Evolutionary conservation across 495 filamentous ascomycete genomes (phyloP).

Genomic region (Penicillium lividum): DNA sequence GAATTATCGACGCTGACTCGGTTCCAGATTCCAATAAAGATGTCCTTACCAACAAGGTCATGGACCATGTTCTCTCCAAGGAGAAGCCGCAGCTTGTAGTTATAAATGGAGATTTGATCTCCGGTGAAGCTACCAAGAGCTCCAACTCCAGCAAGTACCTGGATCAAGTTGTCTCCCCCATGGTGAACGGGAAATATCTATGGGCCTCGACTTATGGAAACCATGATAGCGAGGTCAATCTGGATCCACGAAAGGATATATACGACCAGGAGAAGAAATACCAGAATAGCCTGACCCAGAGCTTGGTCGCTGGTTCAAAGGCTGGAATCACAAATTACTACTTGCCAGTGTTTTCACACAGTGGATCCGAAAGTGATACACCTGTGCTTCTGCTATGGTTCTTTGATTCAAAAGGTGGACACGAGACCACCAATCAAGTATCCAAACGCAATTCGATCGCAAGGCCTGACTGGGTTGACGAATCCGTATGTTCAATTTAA

Average conservation of each 20-base stretch:
- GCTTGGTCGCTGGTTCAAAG: slow-evolving; percentile 38
- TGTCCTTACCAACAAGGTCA: slow-evolving; percentile 56
- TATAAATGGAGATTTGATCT: slow-evolving; percentile 74
- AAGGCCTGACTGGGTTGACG: slow-evolving; percentile 42
- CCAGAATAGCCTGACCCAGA: slow-evolving; percentile 54
- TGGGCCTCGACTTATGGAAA: slow-evolving; percentile 78
- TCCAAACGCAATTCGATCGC: slow-evolving; percentile 33
- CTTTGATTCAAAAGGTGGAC: slow-evolving; percentile 71
- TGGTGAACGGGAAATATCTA: slow-evolving; percentile 50
- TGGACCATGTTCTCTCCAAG: slow-evolving; percentile 58
- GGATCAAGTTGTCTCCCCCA: slow-evolving; percentile 60
- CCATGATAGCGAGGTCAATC: slow-evolving; percentile 65
- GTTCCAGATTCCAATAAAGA: slow-evolving; percentile 38
- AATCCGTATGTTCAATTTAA: slow-evolving; percentile 16
- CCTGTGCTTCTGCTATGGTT: slow-evolving; percentile 68
- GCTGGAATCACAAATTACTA: slow-evolving; percentile 74
- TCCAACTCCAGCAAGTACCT: slow-evolving; percentile 61
- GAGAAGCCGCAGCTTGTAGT: slow-evolving; percentile 63
- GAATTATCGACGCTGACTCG: background rate
- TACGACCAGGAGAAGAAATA: slow-evolving; percentile 56
- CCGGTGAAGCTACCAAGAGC: slow-evolving; percentile 62
- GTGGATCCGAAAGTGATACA: slow-evolving; percentile 9
- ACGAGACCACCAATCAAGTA: slow-evolving; percentile 43
- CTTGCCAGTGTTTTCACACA: slow-evolving; percentile 49
- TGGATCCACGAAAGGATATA: slow-evolving; percentile 51